Evolutionary conservation across 2,329 filamentous ascomycete species (phyloP), one percentile per base, ranked within the genome.

Genomic region (Epichloe glyceriae): DNA sequence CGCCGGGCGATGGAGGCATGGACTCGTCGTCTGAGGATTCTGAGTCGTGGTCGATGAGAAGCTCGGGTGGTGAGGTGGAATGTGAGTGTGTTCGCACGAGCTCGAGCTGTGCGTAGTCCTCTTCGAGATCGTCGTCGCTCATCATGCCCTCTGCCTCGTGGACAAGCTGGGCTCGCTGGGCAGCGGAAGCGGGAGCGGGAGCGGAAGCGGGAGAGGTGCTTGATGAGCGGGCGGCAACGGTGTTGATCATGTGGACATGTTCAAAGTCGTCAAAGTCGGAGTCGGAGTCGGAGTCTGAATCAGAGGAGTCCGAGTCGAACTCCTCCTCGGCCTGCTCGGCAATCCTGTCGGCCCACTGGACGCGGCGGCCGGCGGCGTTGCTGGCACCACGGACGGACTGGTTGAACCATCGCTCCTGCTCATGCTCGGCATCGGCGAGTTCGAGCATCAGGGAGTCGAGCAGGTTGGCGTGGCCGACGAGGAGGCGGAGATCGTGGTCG

Each of bases 331-430:
- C 71, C 57, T 87, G 83, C 68, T 90, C 86, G 54, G 79, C 75
- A 56, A 90, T 78, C 51, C 79, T 76, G 67, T 94, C 87, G 62
- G 87, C 86, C 88, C 88, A 95, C 75, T 91, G 85, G 60, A 95
- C 81, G 72, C 87, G 87, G 67, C 79, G 80, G 55, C 86, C 78
- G 58, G 84, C 75, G 54, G 71, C 69, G 50, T 66, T 70, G 65
- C 75, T 75, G 59, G 86, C 86, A 63, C 85, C 86, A 66, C 80
- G 83, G 70, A 96, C 87, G 55, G 88, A 93, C 69, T 89, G 85
- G 80, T 96, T 94, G 83, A 96, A 97, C 90, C 90, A 96, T 58
- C 81, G 84, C 72, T 97, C 91, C 72, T 97, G 93, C 70, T 96
- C 89, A 61, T 83, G 82, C 76, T 97, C 93, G 64, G 91, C 91